Evolutionary conservation across 176 grass and related monocot species (phyloP), one percentile per base, ranked within the genome.

Genomic region (Ananas comosus): DNA sequence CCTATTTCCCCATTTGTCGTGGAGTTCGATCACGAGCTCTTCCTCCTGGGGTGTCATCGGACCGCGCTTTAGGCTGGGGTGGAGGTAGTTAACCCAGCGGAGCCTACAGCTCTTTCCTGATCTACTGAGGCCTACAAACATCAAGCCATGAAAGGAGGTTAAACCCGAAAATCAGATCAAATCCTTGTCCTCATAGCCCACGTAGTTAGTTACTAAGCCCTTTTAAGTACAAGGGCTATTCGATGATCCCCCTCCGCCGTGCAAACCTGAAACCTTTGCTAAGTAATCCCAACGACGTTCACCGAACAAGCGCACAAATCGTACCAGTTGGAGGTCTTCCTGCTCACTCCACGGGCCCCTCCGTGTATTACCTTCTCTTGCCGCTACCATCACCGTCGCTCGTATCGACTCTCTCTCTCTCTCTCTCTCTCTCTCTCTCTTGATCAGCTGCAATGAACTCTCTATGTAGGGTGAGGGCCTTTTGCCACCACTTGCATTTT

Each of bases 211-310:
- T 42, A 33, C 14, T 28, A 12, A 19, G 10, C 22, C 25, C 18
- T 66, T 66, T 29, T 42, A 42, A 42, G 33, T 42, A 42, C 33
- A 42, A 42, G 33, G 33, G 33, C 33, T 42, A 42, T 42, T 42
- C 33, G 33, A 42, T 42, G 33, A 42, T 59, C 74, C 65, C 74
- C 74, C 74, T 28, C 74, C 74, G 69, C 74, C 74, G 74, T 65
- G 54, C 74, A 69, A 77, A 77, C 74, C 74, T 77, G 74, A 77
- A 13, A 69, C 74, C 75, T 77, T 68, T 19, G 75, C 75, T 69
- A 77, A 77, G 51, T 50, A 77, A 77, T 77, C 75, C 75, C 75
- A 77, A 77, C 75, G 75, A 51, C 75, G 75, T 77, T 77, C 75
- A 69, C 75, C 75, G 66, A 77, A 77, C 75, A 77, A 77, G 52